A percentile compares a stretch with the other conserved stretches of the same genome.
These are phyloP conservation scores for Nannizzia gypsea DNA, from an alignment of 2,329 filamentous ascomycete genomes.

Conservation along the genomic window DNA sequence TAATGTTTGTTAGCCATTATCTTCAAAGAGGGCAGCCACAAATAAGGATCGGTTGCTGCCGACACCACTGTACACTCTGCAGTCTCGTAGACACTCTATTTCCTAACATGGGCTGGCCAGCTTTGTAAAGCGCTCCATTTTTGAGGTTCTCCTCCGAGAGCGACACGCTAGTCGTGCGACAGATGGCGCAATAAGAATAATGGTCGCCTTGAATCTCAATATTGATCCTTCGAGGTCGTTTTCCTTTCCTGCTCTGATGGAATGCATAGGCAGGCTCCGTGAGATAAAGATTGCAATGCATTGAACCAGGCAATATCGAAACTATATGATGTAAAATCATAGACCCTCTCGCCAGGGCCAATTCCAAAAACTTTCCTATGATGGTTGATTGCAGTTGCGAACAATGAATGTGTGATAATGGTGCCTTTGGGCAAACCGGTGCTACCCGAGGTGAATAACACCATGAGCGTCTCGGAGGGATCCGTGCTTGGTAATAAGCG, in stretches of 20 bases:
- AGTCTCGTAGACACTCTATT: conserved; percentile 24
- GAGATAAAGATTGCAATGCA: conserved; percentile 52
- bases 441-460: conserved; percentile 46
- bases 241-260: conserved; percentile 40
- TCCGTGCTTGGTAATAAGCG: conserved; percentile 2
- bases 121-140: conserved; percentile 20
- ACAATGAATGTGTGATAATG: conserved; percentile 48
- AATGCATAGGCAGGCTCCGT: conserved; percentile 50
- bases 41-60: background rate
- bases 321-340: conserved; percentile 34
- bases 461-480: conserved; percentile 34
- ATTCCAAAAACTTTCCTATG: conserved; percentile 43
- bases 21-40: background rate
- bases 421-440: conserved; percentile 47
- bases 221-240: conserved; percentile 41
- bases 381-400: conserved; percentile 45
- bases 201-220: conserved; percentile 40
- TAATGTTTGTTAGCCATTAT: conserved; percentile 9
- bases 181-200: conserved; percentile 48
- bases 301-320: conserved; percentile 57
- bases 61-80: conserved; percentile 16
- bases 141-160: conserved; percentile 37
- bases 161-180: conserved; percentile 39
- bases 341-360: conserved; percentile 42
- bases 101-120: conserved; percentile 22